Conservation (phyloP, 441 rosid species). For the Syzygium malaccense region DNA sequence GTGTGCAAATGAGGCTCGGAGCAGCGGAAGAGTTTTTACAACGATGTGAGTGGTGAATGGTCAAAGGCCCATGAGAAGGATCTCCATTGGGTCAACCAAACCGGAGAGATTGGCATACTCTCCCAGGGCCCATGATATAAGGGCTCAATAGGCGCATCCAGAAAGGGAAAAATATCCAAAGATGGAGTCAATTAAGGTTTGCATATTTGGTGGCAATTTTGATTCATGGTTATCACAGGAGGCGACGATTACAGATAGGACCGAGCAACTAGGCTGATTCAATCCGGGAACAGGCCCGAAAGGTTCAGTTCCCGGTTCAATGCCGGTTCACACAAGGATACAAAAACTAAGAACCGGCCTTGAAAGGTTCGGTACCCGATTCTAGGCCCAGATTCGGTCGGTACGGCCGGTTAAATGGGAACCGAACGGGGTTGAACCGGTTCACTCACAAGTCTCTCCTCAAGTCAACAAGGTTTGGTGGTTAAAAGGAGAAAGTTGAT, state of each 20-base stretch:
- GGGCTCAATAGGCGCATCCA: background rate
- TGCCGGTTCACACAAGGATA: background rate
- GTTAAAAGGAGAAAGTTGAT: background rate
- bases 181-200: too few species aligned
- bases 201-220: too few species aligned
- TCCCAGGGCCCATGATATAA: background rate
- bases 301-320: too few species aligned
- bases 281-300: background rate
- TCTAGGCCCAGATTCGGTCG: background rate
- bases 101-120: background rate
- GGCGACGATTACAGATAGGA: background rate
- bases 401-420: background rate
- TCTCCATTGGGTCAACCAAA: background rate
- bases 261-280: accelerated
- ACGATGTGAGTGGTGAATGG: background rate
- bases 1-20: background rate
- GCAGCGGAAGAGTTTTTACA: background rate
- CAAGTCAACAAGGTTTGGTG: background rate
- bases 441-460: background rate
- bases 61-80: background rate
- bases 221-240: too few species aligned
- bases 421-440: background rate
- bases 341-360: too few species aligned
- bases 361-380: background rate
- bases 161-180: background rate